A percentile compares a stretch with the other conserved stretches of the same genome.
These are phyloP conservation scores for Rhodotorula kratochvilovae DNA, from an alignment of 768 basidiomycete genomes.

Conservation along the genomic window DNA sequence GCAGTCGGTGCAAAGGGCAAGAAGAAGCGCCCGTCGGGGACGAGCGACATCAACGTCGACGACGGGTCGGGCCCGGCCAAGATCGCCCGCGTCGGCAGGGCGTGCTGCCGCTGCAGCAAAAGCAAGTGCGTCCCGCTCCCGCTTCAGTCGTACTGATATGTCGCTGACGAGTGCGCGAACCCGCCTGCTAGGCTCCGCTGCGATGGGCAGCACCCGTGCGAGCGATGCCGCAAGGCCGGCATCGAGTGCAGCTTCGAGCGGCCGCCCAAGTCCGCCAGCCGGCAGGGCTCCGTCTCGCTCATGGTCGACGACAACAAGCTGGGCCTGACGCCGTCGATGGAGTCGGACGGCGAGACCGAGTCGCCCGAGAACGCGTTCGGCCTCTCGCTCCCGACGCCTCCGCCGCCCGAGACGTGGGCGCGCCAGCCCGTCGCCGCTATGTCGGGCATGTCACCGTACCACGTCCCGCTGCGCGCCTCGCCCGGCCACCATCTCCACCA, in stretches of 20 bases:
- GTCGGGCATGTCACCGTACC: constrained; percentile 23
- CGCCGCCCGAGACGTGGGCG: constrained; percentile 10
- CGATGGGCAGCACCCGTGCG: constrained; percentile 35
- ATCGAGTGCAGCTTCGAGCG: constrained; percentile 39
- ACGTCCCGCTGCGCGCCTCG: constrained; percentile 14
- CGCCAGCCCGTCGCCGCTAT: neutral
- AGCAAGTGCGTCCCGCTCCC: constrained; percentile 21
- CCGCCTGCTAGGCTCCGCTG: constrained; percentile 18
- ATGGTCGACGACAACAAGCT: constrained; percentile 10
- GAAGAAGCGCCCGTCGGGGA: constrained; percentile 27
- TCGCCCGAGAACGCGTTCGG: constrained; percentile 31
- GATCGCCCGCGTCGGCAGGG: constrained; percentile 30
- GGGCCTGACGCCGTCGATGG: constrained; percentile 16
- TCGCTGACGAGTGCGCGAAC: neutral
- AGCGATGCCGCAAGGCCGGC: constrained; percentile 30
- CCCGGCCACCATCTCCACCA: constrained; percentile 1
- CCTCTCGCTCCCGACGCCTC: constrained; percentile 27
- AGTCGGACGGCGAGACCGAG: constrained; percentile 19
- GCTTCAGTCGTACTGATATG: too few relatives aligned
- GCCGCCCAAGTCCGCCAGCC: constrained; percentile 16
- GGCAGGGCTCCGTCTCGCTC: constrained; percentile 15
- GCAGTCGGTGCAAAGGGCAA: constrained; percentile 5
- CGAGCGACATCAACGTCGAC: constrained; percentile 7
- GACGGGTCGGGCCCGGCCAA: constrained; percentile 25
- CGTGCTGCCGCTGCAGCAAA: constrained; percentile 29